Evolutionary conservation across 805 yeast genomes (phyloP), one percentile per base, ranked within the genome.

Genomic region (Lipomyces sp.): DNA sequence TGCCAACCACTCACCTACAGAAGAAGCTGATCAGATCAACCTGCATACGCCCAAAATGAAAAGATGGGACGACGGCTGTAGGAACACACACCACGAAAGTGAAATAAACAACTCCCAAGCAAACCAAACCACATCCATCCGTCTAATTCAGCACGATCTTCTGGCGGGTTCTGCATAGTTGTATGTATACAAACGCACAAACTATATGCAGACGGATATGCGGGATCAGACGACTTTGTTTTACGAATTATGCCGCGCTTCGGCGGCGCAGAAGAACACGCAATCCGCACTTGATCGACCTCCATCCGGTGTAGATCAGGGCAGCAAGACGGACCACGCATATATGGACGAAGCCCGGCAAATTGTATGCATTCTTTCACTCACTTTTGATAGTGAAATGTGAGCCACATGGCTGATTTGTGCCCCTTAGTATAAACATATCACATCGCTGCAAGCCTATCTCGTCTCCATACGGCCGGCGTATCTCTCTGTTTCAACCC

Each of bases 401-500:
- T 23, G 29, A 26, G 14, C n/a, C n/a, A n/a, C n/a, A n/a, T n/a
- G n/a, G n/a, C n/a, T n/a, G 34, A 24, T 49, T 53, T 33, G 43
- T 18, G 23, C 2, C 6, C 10, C 1, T 5, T 35, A 57, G 60
- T 51, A 57, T 21, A 16, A 34, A n/a, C 60, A 57, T 18, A 41
- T 57, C 18, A 11, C 8, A 3, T 44, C 48, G 7, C 41, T 57
- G 2, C 39, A 43, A 4, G 18, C 34, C 2, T 56, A 36, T 33
- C 39, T 57, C 10, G 22, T 19, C 23, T 2, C 37, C 7, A 39
- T 57, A 1, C 45, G 60, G 16, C 53, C 42, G 3, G 51, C 55
- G 4, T 57, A 57, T 43, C 42, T 57, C 11, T 48, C 49, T 5
- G 39, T 40, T 2, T 51, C 58, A n/a, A 46, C 48, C 6, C 53